A percentile compares a stretch with the other conserved stretches of the same genome.
Evolutionary conservation across 78 protist genomes (phyloP).

Genomic region (Planoprotostelium fungivorum): DNA sequence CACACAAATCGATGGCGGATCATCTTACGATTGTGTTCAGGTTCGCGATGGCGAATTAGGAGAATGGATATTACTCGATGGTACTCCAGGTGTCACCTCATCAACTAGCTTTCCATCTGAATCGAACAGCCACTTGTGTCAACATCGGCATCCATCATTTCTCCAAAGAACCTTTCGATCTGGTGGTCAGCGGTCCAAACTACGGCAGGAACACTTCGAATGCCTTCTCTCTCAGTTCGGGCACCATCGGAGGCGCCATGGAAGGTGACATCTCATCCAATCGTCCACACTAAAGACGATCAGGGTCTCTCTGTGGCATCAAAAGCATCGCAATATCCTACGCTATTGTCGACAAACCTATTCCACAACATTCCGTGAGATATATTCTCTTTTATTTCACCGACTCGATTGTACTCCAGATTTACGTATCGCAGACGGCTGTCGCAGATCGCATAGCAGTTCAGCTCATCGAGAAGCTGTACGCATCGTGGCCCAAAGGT

Average conservation of each 20-base stretch:
- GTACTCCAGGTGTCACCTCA: not conserved
- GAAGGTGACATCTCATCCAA: no score
- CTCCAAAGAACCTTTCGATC: not conserved
- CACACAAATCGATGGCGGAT: no score
- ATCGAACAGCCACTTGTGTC: not conserved
- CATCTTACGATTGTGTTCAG: not conserved
- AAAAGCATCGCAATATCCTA: no score
- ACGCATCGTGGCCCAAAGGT: not conserved
- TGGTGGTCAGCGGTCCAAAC: not conserved
- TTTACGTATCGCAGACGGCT: not conserved
- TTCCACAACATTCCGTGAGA: no score
- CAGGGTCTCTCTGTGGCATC: no score
- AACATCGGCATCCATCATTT: not conserved
- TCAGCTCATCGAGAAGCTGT: not conserved
- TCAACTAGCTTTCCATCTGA: not conserved
- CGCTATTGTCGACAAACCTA: no score
- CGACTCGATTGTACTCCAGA: no score
- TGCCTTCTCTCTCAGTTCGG: no score
- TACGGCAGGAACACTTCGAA: not conserved
- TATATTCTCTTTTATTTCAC: no score
- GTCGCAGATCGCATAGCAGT: not conserved
- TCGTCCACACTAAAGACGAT: no score
- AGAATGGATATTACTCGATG: not conserved
- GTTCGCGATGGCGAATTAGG: not conserved
- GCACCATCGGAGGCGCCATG: no score